Conservation (phyloP, 805 yeast species). For the Kuraishia borneana region DNA sequence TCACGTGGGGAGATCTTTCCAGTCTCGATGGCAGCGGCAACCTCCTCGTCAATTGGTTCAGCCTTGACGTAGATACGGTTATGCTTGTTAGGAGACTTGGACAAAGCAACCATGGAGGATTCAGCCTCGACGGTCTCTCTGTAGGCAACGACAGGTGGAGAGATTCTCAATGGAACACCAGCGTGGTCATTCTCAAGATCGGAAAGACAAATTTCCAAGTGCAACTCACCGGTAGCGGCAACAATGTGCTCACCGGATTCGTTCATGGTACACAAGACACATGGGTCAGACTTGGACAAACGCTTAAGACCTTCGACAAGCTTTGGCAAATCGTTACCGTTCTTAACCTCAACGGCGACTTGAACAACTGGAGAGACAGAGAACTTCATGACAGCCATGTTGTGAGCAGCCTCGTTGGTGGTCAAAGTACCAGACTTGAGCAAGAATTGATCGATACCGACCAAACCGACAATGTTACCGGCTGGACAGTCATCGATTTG, state of each 20-base stretch:
- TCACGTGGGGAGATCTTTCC: conserved; percentile 93
- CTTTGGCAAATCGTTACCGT: conserved; percentile 98
- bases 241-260: conserved; percentile 99
- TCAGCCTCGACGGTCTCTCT: conserved; percentile 95
- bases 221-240: conserved; percentile 99
- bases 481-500: conserved; percentile 99
- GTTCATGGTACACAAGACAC: conserved; percentile 80
- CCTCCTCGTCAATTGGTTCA: conserved; percentile 92
- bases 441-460: conserved; percentile 99
- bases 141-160: conserved; percentile 97
- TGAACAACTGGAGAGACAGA: conserved; percentile 99
- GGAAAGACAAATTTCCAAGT: conserved; percentile 92
- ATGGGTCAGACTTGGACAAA: conserved; percentile 98
- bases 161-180: conserved; percentile 95
- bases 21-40: conserved; percentile 78
- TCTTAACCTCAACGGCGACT: conserved; percentile 99
- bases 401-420: conserved; percentile 94
- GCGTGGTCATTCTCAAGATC: conserved; percentile 99
- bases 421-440: conserved; percentile 99
- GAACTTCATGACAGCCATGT: conserved; percentile 99
- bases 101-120: conserved; percentile 92
- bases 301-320: conserved; percentile 99
- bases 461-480: conserved; percentile 99
- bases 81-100: conserved; percentile 99
- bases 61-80: conserved; percentile 99